Base-by-base conservation (phyloP, 169 alveolate genomes). In the Eimeria zaria region DNA sequence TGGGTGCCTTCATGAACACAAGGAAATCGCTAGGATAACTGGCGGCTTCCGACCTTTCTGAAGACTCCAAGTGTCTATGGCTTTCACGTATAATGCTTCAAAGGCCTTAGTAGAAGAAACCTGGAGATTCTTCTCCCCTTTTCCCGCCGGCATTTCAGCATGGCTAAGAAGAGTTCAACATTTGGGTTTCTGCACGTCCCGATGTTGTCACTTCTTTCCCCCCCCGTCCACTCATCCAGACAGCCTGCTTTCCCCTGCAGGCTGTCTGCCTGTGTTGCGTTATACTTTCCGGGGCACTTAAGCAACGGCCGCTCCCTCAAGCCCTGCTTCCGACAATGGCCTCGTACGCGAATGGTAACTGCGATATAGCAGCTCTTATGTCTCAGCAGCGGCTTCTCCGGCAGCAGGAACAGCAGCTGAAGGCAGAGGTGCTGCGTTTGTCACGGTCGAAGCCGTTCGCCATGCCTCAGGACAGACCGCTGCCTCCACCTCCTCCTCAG, bases 401-500 rank as follows among this genome's bases (percentile, higher is more conserved):
- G 81, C 78, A 87, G 93, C 93, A 87, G 22, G 93, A 87, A 46
- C 93, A 60, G 53, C 93, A 87, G 67, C 22, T 87, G 93, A 24
- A 53, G 30, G 81, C 58, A 27, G 93, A 87, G 55, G 62, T 87
- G 64, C 58, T 87, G 62, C 93, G 93, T 0, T 83, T 60, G 9
- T 62, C 60, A 4, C n/a, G 53, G 69, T 6, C 24, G 46, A 58
- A 1, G 64, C 83, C 93, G 9, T 87, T 87, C 12, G 64, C 76
- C 69, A 39, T 62, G 7, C 64, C 83, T 14, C 51, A 87, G 64
- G 78, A 87, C 62, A 7, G 93, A 12, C 93, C 93, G 7, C 67
- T 87, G 67, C 80, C 93, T 87, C 93, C 93, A 30, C 93, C 93
- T 9, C 93, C 93, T 1, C 93, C 93, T 41, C 93, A 87, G 64